phyloP scores from a whole-genome alignment of 1,284 basidiomycete species.

The Mixia osmundae region DNA sequence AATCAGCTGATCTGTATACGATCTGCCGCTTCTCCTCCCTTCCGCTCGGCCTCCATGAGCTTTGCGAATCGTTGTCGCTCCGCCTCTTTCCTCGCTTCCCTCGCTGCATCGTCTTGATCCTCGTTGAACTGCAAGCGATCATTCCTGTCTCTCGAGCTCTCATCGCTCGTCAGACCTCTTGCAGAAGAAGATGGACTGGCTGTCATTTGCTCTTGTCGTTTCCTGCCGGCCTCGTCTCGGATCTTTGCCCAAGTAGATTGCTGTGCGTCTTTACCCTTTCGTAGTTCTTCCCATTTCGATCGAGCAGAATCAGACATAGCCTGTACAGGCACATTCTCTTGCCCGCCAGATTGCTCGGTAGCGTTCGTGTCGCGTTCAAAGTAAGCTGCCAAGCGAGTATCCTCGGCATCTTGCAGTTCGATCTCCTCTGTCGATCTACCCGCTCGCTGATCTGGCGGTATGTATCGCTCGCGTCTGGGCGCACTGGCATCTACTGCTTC shows the following conservation, averaged over 20 bases:
- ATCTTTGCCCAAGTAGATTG: background rate
- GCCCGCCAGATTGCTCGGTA: too few relatives aligned
- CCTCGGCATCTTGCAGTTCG: background rate
- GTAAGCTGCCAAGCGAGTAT: background rate
- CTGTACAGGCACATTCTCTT: background rate
- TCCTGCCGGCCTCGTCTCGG: too few relatives aligned
- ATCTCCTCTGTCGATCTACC: background rate
- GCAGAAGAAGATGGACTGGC: background rate
- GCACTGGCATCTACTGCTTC: too few relatives aligned
- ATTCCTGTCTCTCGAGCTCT: background rate
- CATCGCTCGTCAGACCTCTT: background rate
- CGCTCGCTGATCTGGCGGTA: too few relatives aligned
- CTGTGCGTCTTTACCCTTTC: background rate
- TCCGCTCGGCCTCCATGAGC: background rate
- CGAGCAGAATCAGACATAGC: background rate
- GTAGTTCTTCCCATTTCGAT: background rate
- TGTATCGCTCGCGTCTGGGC: too few relatives aligned
- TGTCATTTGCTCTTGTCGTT: too few relatives aligned
- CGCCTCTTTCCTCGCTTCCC: background rate
- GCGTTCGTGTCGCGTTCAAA: too few relatives aligned
- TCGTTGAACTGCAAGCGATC: too few relatives aligned
- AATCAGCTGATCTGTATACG: background rate
- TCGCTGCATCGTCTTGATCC: background rate
- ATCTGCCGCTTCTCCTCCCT: background rate
- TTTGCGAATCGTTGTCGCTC: background rate